Conservation (phyloP, 2,329 filamentous ascomycete species). For the Arthrinium puccinioides region DNA sequence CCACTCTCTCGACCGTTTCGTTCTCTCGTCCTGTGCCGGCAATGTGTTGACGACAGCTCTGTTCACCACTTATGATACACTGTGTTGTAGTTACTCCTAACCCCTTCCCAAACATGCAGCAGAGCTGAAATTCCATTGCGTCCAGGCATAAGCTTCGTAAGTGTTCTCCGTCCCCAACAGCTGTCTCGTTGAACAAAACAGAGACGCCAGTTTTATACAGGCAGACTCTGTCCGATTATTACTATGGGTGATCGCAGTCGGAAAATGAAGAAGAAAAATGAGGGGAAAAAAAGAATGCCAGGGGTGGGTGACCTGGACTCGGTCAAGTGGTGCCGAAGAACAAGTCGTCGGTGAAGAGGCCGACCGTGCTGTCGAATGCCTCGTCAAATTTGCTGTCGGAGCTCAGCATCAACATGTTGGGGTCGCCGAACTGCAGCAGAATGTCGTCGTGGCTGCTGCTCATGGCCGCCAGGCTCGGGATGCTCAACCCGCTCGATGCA, state of each 20-base stretch:
- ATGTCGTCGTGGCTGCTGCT: constrained; percentile 36
- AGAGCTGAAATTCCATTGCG: not conserved
- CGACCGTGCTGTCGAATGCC: constrained; percentile 38
- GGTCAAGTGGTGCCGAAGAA: constrained; percentile 34
- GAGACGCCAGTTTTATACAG: not conserved
- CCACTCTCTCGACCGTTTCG: too few species aligned
- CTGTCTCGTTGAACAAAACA: not conserved
- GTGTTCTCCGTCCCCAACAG: not conserved
- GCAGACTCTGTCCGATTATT: not conserved
- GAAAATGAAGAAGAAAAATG: not conserved
- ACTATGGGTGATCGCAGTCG: not conserved
- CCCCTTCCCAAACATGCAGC: not conserved
- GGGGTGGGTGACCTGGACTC: not conserved
- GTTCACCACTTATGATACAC: too few species aligned
- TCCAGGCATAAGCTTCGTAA: constrained; percentile 4
- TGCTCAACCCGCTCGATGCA: constrained; percentile 19
- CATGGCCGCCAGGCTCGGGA: constrained; percentile 16
- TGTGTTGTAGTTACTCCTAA: too few species aligned
- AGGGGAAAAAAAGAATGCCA: not conserved
- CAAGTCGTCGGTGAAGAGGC: constrained; percentile 48
- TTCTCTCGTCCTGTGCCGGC: too few species aligned
- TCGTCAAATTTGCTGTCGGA: constrained; percentile 43
- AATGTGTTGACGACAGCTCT: too few species aligned
- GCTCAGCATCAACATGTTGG: constrained; percentile 40
- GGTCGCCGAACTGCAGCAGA: constrained; percentile 36